Conservation (phyloP, 148 eudicot species). For the Persicaria maculosa region DNA sequence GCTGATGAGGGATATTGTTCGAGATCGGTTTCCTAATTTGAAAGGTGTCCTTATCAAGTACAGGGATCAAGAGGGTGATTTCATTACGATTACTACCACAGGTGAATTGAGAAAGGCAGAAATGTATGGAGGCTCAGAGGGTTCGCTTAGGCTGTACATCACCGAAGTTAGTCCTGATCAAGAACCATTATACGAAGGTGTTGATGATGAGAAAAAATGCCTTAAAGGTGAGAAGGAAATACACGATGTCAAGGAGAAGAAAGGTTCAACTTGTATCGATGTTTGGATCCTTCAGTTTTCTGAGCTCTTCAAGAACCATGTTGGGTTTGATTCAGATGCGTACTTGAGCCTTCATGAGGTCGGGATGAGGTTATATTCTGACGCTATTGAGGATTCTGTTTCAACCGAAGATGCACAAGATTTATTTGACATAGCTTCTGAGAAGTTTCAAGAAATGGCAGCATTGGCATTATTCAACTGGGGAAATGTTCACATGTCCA, state of each 20-base stretch:
- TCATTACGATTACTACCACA: slow-evolving; percentile 78
- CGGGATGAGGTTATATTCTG: slow-evolving; percentile 83
- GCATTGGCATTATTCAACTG: slow-evolving; percentile 92
- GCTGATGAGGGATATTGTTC: slow-evolving; percentile 64
- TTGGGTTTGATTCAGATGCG: slow-evolving; percentile 88
- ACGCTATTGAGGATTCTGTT: slow-evolving; percentile 84
- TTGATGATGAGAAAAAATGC: slow-evolving; percentile 18
- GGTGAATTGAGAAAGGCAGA: slow-evolving; percentile 87
- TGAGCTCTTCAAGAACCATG: slow-evolving; percentile 75
- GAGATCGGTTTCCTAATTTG: slow-evolving; percentile 71
- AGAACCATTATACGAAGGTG: slow-evolving; percentile 64
- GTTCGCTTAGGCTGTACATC: slow-evolving; percentile 65
- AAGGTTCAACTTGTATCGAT: slow-evolving; percentile 42
- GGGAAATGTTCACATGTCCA: slow-evolving; percentile 96
- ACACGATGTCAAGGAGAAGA: slow-evolving; percentile 25
- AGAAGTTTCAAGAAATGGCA: slow-evolving; percentile 87
- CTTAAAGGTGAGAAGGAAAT: slow-evolving; percentile 16
- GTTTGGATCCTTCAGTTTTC: slow-evolving; percentile 92
- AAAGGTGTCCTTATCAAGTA: slow-evolving; percentile 83
- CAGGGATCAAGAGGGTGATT: slow-evolving; percentile 83
- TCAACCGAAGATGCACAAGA: slow-evolving; percentile 79
- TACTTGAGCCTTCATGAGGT: slow-evolving; percentile 82
- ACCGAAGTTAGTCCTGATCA: slow-evolving; percentile 76
- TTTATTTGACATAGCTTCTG: slow-evolving; percentile 75
- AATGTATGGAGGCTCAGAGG: slow-evolving; percentile 41